Evolutionary conservation across 2,329 filamentous ascomycete species (phyloP).

Genomic region (Sporothrix brunneoviolacea): DNA sequence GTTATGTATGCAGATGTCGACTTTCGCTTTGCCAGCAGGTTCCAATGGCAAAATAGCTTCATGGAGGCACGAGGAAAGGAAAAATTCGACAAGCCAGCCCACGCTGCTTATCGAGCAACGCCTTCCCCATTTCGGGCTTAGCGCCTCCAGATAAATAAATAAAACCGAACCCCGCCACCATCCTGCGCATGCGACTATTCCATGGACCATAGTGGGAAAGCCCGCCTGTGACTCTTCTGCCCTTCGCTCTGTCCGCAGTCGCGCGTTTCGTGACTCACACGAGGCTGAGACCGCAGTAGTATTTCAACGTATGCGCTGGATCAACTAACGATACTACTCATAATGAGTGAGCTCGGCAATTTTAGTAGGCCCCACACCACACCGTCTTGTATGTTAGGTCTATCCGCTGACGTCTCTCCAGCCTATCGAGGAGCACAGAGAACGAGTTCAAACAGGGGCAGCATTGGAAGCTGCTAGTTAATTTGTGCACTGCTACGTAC

Average conservation of each 20-base stretch:
- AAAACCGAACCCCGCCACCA: slow-evolving; percentile 5
- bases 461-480: no score
- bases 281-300: slow-evolving; percentile 11
- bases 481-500: no score
- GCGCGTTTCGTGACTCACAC: slow-evolving; percentile 13
- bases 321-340: slow-evolving; percentile 10
- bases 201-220: background rate
- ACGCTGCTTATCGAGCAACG: slow-evolving; percentile 10
- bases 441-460: no score
- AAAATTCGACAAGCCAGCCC: slow-evolving; percentile 5
- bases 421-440: no score
- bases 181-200: background rate
- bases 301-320: background rate
- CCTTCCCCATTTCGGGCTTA: background rate
- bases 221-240: slow-evolving; percentile 7
- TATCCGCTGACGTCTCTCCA: no score
- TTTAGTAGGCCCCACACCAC: slow-evolving; percentile 1
- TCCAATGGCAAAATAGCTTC: slow-evolving; percentile 6
- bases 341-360: slow-evolving; percentile 8
- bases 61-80: slow-evolving; percentile 1
- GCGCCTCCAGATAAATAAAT: background rate
- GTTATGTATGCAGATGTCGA: no score
- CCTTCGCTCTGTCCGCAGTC: background rate
- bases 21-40: background rate
- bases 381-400: no score